phyloP scores from a whole-genome alignment of 768 basidiomycete genomes.

The Termitomyces bulborhizus region DNA sequence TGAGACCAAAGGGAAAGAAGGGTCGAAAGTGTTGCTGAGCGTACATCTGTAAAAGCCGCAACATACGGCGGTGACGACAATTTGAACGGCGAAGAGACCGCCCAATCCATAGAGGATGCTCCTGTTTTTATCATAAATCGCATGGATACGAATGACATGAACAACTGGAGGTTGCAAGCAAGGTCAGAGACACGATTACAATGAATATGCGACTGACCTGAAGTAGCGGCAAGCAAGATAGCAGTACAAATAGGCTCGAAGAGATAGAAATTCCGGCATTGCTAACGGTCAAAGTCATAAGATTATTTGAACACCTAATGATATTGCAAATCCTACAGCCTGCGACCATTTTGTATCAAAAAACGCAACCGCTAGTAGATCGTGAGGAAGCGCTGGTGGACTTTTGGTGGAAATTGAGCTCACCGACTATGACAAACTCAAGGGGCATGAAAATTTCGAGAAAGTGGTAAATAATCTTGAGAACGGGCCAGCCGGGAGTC shows the following conservation, averaged over 20 bases:
- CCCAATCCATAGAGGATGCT: slow-evolving; percentile 51
- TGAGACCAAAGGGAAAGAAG: background rate
- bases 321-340: slow-evolving; percentile 28
- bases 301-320: background rate
- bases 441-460: slow-evolving; percentile 71
- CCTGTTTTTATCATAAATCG: slow-evolving; percentile 66
- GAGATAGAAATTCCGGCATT: slow-evolving; percentile 67
- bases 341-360: slow-evolving; percentile 69
- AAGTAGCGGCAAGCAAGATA: slow-evolving; percentile 67
- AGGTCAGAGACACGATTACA: background rate
- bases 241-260: slow-evolving; percentile 87
- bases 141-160: slow-evolving; percentile 74
- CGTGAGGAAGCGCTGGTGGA: background rate
- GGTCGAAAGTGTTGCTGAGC: slow-evolving; percentile 16
- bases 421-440: slow-evolving; percentile 75
- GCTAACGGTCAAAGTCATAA: slow-evolving; percentile 23
- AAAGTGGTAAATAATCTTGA: slow-evolving; percentile 75
- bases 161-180: slow-evolving; percentile 30
- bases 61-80: slow-evolving; percentile 66
- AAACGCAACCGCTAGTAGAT: slow-evolving; percentile 65
- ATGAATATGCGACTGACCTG: slow-evolving; percentile 30
- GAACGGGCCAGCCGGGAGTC: slow-evolving; percentile 62
- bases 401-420: background rate
- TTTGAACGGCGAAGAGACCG: slow-evolving; percentile 56
- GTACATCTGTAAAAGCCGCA: slow-evolving; percentile 75